Base-by-base conservation (phyloP, 2,329 filamentous ascomycete genomes). In the Lizonia empirigonia region DNA sequence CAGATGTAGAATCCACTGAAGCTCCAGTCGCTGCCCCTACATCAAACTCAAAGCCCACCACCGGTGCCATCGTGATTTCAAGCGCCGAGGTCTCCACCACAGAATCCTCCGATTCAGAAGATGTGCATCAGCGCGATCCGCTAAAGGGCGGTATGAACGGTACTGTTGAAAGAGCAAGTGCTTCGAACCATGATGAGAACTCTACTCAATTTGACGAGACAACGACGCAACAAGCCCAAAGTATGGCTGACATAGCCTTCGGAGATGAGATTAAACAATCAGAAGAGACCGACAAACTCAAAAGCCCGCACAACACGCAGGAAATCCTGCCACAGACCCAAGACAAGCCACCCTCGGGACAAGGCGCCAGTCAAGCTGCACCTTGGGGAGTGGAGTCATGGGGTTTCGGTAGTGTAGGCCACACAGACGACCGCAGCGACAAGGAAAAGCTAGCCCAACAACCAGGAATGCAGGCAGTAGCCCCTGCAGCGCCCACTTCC, bases 51-150 rank as follows among this genome's bases (percentile, higher is more conserved):
- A 32, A 53, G 8, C 35, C 34, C 9, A 9, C 12, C 3, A 30
- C 41, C 7, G 48, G 49, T 9, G 26, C 47, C 7, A 40, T 56
- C 15, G 44, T 53, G 1, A 52, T 56, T 9, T 44, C 56, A 5
- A 60, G 54, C 32, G 39, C 36, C 8, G 44, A 48, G 20, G 35
- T 47, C 20, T 39, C 54, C 7, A 49, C 53, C 18, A 29, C 41
- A 16, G 30, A 44, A 5, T 42, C 41, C 13, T 46, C 45, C n/a
- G 34, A 50, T 18, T 34, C 45, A 18, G 52, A 44, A 4, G 42
- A 55, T 4, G 53, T 50, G 10, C 6, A 38, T 16, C 48, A 22
- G 13, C 19, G 2, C 13, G n/a, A 34, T 24, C 4, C 7, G 4
- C 4, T 5, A 9, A 16, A 13, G 18, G 16, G 9, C 7, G 18